Conservation (phyloP, 1,284 basidiomycete species). For the Takashimella tepidaria region DNA sequence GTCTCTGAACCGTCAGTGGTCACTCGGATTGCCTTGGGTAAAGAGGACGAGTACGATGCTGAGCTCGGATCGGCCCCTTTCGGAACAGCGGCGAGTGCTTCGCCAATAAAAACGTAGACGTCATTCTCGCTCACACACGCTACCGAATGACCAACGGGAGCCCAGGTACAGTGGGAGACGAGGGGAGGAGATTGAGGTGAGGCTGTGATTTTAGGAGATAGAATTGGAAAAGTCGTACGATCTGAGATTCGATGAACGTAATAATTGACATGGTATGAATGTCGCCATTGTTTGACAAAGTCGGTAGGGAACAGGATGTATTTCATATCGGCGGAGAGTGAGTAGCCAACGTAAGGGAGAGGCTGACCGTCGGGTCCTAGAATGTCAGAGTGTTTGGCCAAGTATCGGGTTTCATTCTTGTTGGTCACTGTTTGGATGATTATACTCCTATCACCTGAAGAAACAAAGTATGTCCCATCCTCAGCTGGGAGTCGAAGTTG, state of each 20-base stretch:
- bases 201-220: conserved; percentile 53
- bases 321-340: conserved; percentile 79
- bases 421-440: conserved; percentile 69
- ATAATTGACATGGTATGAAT: conserved; percentile 81
- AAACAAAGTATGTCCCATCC: conserved; percentile 78
- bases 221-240: conserved; percentile 64
- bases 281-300: conserved; percentile 82
- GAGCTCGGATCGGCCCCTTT: conserved; percentile 67
- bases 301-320: conserved; percentile 75
- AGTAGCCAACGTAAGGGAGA: conserved; percentile 62
- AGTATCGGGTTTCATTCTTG: conserved; percentile 33
- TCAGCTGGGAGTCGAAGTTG: too few species aligned
- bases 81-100: conserved; percentile 18
- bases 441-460: conserved; percentile 56
- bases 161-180: conserved; percentile 76
- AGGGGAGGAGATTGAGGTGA: conserved; percentile 52
- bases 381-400: conserved; percentile 35
- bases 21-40: conserved; percentile 56
- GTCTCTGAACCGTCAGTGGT: conserved; percentile 76
- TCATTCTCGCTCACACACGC: conserved; percentile 80
- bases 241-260: conserved; percentile 68
- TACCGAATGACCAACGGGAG: conserved; percentile 71
- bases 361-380: conserved; percentile 49
- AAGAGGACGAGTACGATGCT: conserved; percentile 48
- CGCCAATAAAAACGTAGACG: conserved; percentile 65